Evolutionary conservation across 176 grass and related monocot genomes (phyloP).

Genomic region (Neostapfia colusana): DNA sequence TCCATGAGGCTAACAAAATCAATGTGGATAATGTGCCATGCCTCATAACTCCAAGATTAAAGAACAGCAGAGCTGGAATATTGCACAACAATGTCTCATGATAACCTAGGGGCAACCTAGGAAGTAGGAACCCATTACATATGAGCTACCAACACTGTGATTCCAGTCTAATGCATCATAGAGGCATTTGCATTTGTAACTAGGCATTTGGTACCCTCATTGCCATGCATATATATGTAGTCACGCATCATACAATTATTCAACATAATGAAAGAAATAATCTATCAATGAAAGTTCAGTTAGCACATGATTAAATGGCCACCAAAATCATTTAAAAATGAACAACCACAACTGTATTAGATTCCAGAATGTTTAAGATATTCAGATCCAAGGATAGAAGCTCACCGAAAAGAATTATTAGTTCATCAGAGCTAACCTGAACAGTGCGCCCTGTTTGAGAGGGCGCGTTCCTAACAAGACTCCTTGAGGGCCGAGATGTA

Average conservation of each 20-base stretch:
- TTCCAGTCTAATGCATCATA: background rate
- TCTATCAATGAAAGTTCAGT: background rate
- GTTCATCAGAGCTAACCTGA: conserved; percentile 47
- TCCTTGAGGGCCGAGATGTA: conserved; percentile 49
- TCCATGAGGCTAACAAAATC: conserved; percentile 8
- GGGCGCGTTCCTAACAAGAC: conserved; percentile 46
- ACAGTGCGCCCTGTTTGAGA: conserved; percentile 38
- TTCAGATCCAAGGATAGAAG: conserved; percentile 6
- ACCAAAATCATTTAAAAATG: background rate
- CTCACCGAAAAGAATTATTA: conserved; percentile 6
- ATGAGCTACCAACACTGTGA: conserved; percentile 19
- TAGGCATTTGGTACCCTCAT: background rate
- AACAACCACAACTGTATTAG: conserved; percentile 7
- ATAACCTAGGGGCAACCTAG: conserved; percentile 20
- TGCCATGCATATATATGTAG: background rate
- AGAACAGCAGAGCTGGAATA: background rate
- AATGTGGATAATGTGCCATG: background rate
- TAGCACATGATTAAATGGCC: background rate
- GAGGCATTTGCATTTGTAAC: conserved; percentile 8
- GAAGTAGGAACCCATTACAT: conserved; percentile 27
- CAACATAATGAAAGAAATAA: background rate
- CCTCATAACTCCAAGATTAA: background rate
- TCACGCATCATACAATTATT: background rate
- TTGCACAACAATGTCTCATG: background rate
- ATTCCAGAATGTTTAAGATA: conserved; percentile 12